A percentile compares a stretch with the other conserved stretches of the same genome.
These are phyloP conservation scores for Wickerhamiella australiensis DNA, from an alignment of 805 yeast genomes.

Conservation along the genomic window DNA sequence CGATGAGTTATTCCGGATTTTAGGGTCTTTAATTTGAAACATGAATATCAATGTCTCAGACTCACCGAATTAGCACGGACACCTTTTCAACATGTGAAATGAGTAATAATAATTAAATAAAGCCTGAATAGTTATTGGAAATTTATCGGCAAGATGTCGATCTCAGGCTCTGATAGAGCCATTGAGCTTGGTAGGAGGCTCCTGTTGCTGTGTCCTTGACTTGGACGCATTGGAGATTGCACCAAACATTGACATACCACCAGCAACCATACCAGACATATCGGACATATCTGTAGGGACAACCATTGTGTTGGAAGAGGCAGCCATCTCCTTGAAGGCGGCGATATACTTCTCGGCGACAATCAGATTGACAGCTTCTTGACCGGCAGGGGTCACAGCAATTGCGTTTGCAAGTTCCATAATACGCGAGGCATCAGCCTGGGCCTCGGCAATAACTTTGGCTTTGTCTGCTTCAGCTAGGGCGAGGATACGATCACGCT, in stretches of 20 bases:
- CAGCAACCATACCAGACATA: constrained; percentile 54
- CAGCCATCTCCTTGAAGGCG: constrained; percentile 66
- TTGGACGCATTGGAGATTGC: constrained; percentile 15
- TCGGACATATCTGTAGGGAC: constrained; percentile 63
- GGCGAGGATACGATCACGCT: not conserved
- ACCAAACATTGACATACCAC: constrained; percentile 59
- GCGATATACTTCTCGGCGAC: constrained; percentile 72
- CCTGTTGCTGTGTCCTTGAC: not conserved
- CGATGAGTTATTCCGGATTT: not conserved
- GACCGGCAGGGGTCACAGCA: constrained; percentile 53
- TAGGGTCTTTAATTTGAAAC: not conserved
- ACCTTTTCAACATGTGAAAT: no score
- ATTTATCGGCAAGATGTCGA: not conserved
- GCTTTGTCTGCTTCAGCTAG: constrained; percentile 33
- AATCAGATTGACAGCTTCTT: constrained; percentile 59
- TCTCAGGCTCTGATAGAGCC: not conserved
- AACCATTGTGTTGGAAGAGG: constrained; percentile 61
- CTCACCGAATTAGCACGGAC: not conserved
- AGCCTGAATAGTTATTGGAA: no score
- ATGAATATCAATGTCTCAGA: not conserved
- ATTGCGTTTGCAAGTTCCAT: constrained; percentile 54
- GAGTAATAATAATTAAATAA: no score
- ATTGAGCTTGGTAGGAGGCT: not conserved
- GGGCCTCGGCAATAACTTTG: constrained; percentile 54
- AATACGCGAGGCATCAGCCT: constrained; percentile 50